Base-by-base conservation (phyloP, 768 basidiomycete genomes). In the Russula sp. region DNA sequence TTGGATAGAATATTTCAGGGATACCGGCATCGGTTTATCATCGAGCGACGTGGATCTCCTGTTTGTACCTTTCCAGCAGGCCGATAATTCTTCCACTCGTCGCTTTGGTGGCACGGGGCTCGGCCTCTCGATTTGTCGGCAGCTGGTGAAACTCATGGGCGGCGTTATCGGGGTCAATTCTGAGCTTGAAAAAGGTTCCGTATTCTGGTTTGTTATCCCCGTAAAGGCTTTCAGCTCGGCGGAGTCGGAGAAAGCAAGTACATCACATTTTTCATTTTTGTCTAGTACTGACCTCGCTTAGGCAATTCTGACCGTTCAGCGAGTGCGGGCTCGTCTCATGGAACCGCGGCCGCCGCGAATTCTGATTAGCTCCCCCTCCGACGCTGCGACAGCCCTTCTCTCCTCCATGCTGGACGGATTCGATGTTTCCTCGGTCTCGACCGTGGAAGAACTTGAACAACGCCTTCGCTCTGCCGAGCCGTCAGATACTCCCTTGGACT, bases 61-160 rank as follows among this genome's bases (percentile, higher is more conserved):
- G 4, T 90, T 89, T 67, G 83, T 86, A 22, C 88, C 88, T 10
- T 90, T 90, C 68, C 86, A 87, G 67, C 89, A 90, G 74, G 88
- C 87, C 11, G 89, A 89, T 76, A 89, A 87, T 67, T 89, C 88
- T 0, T 88, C 87, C 0, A 89, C 89, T 8, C 83, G 88, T 30
- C 80, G 84, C 8, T 90, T 88, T 70, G 89, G 89, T 52, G 89
- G 89, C 2, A 89, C 88, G n/a, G 89, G 89, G 11, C 73, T 90
- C 10, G 89, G 89, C 22, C 75, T 89, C 26, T 88, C 86, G 7
- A 90, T 90, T 67, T 89, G 87, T 9, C 81, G 86, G 16, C 85
- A 88, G 67, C 76, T 90, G 38, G 87, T 89, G 52, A 87, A 87
- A 69, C 79, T 89, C n/a, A 86, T 89, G 82, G 84, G 85, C 22